Evolutionary conservation across 306 rosid species (phyloP).

Genomic region (Senna siamea): DNA sequence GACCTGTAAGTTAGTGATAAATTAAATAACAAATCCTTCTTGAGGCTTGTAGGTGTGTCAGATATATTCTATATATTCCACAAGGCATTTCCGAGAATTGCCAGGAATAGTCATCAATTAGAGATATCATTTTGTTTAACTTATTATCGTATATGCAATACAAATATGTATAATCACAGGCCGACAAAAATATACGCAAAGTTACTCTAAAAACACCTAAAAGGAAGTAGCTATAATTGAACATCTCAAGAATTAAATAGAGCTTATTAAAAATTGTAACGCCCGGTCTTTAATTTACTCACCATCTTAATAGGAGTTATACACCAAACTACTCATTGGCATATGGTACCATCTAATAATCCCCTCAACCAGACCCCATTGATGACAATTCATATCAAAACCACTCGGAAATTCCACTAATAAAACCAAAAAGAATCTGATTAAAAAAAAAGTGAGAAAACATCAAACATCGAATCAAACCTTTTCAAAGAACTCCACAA

Average conservation of each 20-base stretch:
- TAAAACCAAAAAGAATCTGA: constrained; percentile 12
- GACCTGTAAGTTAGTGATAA: not conserved
- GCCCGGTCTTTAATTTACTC: not conserved
- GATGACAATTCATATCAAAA: constrained; percentile 1
- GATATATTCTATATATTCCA: not conserved
- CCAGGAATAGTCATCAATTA: not conserved
- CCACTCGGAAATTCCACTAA: constrained; percentile 10
- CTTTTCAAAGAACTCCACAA: constrained; percentile 16
- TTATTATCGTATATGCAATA: not conserved
- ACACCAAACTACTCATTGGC: constrained; percentile 2
- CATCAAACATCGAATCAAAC: constrained; percentile 25
- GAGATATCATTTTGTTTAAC: constrained; percentile 27
- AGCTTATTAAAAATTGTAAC: not conserved
- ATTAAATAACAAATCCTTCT: constrained; percentile 12
- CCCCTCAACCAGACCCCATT: constrained; percentile 27
- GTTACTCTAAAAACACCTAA: constrained; percentile 27
- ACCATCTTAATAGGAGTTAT: not conserved
- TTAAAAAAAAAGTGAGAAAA: not conserved
- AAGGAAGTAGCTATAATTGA: constrained; percentile 24
- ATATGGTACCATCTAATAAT: not conserved
- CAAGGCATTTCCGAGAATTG: not conserved
- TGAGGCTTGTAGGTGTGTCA: not conserved
- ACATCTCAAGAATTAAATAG: constrained; percentile 8
- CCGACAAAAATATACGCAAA: not conserved
- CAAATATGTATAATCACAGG: constrained; percentile 8